Evolutionary conservation across 2,329 filamentous ascomycete genomes (phyloP), one percentile per base, ranked within the genome.

Genomic region (Ophiocordyceps camponoti-floridani): DNA sequence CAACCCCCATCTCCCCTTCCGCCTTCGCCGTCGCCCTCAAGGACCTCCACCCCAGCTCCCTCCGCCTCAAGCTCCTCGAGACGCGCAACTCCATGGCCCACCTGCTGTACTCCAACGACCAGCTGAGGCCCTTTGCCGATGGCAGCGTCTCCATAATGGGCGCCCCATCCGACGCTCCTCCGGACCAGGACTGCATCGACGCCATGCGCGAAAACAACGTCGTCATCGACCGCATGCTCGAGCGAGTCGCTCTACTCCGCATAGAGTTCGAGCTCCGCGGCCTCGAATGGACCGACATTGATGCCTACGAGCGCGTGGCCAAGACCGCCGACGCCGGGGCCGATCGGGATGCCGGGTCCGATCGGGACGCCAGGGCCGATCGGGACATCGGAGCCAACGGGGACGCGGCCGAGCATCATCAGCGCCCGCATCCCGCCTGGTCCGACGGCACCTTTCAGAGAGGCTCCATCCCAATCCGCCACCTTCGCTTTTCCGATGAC

Each of bases 61-160:
- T 88, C 7, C 78, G 82, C 62, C 69, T 82, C 61, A 87, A 87
- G 62, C 74, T 81, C 47, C 73, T 82, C 56, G 84, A 88, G 60
- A 70, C 88, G 49, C 76, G 75, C 58, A 87, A 86, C 70, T 76
- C 70, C 53, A 79, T 87, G 56, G 70, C 73, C 23, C 82, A 88
- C 60, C 76, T 88, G 26, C 73, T 79, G 54, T 77, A 78, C 59
- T 83, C 78, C 50, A 88, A 87, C 63, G 71, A 73, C 50, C 76
- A 87, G 58, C 77, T 87, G 47, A 67, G 71, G 45, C 80, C 81
- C 31, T 86, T 75, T 53, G 79, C 80, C 46, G 69, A 77, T 18
- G 43, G 41, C 23, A 23, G 23, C 23, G 23, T 5, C 23, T 3
- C 23, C 23, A 23, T 23, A 3, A 23, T 23, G 23, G 23, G 23